Conservation (phyloP, 805 yeast genomes). For the Candida namnaoensis region DNA sequence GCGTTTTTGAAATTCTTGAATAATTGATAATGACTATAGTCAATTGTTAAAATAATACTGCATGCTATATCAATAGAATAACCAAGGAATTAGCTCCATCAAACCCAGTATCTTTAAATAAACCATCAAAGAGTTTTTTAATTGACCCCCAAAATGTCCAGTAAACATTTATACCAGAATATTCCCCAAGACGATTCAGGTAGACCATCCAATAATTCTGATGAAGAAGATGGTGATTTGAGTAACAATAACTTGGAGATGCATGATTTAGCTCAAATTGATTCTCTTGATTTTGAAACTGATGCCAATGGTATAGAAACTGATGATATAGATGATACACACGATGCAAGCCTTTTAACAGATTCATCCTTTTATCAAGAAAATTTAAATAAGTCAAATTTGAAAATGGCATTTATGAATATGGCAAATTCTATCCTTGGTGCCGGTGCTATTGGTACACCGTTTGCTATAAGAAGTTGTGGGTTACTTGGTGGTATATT, state of each 20-base stretch:
- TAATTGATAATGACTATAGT: too few species aligned
- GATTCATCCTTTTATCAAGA: not conserved
- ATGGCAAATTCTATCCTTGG: conserved; percentile 95
- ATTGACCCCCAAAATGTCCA: too few species aligned
- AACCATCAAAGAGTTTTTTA: too few species aligned
- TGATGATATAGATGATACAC: not conserved
- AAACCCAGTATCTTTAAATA: too few species aligned
- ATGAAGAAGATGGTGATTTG: not conserved
- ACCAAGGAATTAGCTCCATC: too few species aligned
- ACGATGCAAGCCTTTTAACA: not conserved
- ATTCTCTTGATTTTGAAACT: not conserved
- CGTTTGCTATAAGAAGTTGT: conserved; percentile 74
- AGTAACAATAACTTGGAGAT: not conserved
- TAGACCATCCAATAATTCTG: too few species aligned
- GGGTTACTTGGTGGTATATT: conserved; percentile 73
- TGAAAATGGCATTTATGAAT: conserved; percentile 91
- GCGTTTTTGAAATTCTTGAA: too few species aligned
- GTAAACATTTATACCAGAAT: not conserved
- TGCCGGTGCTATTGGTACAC: conserved; percentile 93
- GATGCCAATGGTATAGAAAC: not conserved
- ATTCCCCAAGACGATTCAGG: not conserved
- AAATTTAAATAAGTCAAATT: conserved; percentile 36
- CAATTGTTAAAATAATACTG: too few species aligned
- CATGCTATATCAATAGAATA: too few species aligned
- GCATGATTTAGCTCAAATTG: not conserved